These are phyloP conservation scores for Wickerhamiella dianesei DNA, from an alignment of 805 yeast genomes.

Conservation along the genomic window DNA sequence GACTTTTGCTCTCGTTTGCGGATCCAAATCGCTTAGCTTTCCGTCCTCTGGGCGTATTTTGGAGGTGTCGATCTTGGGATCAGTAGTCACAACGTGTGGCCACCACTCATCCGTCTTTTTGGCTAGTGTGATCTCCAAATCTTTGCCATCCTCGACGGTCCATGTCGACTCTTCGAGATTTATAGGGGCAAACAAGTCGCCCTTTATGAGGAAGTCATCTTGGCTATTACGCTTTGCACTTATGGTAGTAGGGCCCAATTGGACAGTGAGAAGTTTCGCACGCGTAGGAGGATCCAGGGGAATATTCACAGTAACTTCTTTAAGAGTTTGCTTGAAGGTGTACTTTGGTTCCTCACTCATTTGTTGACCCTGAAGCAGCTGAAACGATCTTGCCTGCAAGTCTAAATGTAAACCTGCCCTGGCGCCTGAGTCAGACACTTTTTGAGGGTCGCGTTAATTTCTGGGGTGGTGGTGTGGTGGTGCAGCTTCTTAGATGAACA, in stretches of 20 bases:
- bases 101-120: conserved; percentile 33
- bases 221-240: conserved; percentile 18
- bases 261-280: conserved; percentile 26
- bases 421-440: too few species aligned
- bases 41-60: conserved; percentile 31
- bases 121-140: conserved; percentile 27
- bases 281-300: conserved; percentile 25
- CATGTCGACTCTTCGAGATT: conserved; percentile 29
- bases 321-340: conserved; percentile 31
- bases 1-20: conserved; percentile 31
- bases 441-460: too few species aligned
- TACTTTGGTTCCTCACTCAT: not conserved
- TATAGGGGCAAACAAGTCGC: conserved; percentile 26
- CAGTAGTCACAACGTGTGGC: conserved; percentile 32
- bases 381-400: too few species aligned
- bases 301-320: conserved; percentile 28
- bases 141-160: conserved; percentile 30
- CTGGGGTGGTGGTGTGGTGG: too few species aligned
- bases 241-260: conserved; percentile 17
- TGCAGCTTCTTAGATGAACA: too few species aligned
- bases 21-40: conserved; percentile 30
- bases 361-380: too few species aligned
- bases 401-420: too few species aligned
- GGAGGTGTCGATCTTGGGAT: conserved; percentile 31
- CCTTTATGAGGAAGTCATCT: conserved; percentile 20